Percentiles rank a stretch among this genome's conserved stretches.
These are phyloP conservation scores for Begonia loranthoides DNA, from an alignment of 306 rosid species.

Conservation along the genomic window DNA sequence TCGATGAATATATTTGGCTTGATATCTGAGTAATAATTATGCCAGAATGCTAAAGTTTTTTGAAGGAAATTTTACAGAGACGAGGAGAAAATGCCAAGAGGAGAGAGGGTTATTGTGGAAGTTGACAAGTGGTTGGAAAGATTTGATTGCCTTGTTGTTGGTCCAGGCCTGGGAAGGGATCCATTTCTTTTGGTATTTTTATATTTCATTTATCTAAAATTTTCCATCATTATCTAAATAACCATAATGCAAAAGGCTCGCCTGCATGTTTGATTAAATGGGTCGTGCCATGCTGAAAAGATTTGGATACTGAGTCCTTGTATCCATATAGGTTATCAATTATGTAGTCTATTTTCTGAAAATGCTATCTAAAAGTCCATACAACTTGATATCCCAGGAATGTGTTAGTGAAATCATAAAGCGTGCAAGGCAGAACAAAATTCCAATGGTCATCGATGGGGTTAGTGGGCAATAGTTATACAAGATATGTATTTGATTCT, in stretches of 20 bases:
- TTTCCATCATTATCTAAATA: not conserved
- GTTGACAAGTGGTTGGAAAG: slow-evolving; percentile 78
- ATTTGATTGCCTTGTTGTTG: slow-evolving; percentile 84
- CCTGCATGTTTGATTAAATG: not conserved
- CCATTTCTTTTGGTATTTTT: slow-evolving; percentile 66
- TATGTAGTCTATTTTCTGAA: slow-evolving; percentile 4
- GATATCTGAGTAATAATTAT: not conserved
- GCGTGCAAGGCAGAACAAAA: slow-evolving; percentile 53
- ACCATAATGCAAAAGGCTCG: not conserved
- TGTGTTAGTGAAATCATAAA: slow-evolving; percentile 64
- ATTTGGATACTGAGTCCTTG: not conserved
- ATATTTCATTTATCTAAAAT: not conserved
- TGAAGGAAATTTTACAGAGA: slow-evolving; percentile 36
- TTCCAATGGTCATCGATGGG: slow-evolving; percentile 82
- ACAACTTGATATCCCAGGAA: slow-evolving; percentile 35
- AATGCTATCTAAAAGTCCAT: slow-evolving; percentile 9
- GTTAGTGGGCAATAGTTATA: slow-evolving; percentile 24
- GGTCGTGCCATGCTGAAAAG: not conserved
- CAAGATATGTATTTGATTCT: not conserved
- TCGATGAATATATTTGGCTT: not conserved
- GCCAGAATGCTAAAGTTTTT: slow-evolving; percentile 11
- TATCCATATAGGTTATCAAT: not conserved
- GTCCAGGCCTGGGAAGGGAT: slow-evolving; percentile 97
- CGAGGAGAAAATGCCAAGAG: slow-evolving; percentile 37
- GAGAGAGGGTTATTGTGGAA: slow-evolving; percentile 55